These are phyloP conservation scores for Calonectria pseudoturangicola DNA, from an alignment of 2,329 filamentous ascomycete genomes.

Conservation along the genomic window DNA sequence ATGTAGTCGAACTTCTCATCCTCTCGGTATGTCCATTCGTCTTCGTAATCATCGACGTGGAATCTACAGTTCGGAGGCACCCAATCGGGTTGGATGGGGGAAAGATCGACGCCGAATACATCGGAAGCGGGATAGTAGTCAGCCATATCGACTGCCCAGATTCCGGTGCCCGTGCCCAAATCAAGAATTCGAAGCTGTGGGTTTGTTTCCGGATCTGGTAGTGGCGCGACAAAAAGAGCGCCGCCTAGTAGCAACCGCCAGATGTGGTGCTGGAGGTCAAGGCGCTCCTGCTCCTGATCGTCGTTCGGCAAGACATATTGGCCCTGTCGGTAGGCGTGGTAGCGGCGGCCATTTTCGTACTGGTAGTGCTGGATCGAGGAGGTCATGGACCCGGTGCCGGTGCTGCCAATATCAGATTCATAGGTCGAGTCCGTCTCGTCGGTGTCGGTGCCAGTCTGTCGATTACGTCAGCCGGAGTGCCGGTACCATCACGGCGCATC, in stretches of 20 bases:
- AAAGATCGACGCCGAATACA: conserved; percentile 72
- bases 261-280: conserved; percentile 62
- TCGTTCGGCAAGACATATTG: conserved; percentile 57
- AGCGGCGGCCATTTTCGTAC: conserved; percentile 57
- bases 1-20: conserved; percentile 61
- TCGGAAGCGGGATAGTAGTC: conserved; percentile 63
- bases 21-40: conserved; percentile 60
- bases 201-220: conserved; percentile 45
- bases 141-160: conserved; percentile 76
- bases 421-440: conserved; percentile 59
- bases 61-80: conserved; percentile 79
- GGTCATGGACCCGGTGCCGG: conserved; percentile 60
- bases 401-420: conserved; percentile 56
- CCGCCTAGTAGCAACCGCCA: conserved; percentile 55
- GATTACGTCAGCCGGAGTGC: background rate
- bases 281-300: conserved; percentile 60
- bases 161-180: conserved; percentile 77
- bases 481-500: background rate
- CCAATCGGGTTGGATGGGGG: conserved; percentile 73
- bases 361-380: conserved; percentile 66
- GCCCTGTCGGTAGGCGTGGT: conserved; percentile 59
- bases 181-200: conserved; percentile 68
- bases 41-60: conserved; percentile 79
- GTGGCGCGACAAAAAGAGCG: conserved; percentile 51
- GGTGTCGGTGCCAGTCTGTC: conserved; percentile 47